Conservation (phyloP, 805 yeast species). For the Saccharomycopsis babjevae region DNA sequence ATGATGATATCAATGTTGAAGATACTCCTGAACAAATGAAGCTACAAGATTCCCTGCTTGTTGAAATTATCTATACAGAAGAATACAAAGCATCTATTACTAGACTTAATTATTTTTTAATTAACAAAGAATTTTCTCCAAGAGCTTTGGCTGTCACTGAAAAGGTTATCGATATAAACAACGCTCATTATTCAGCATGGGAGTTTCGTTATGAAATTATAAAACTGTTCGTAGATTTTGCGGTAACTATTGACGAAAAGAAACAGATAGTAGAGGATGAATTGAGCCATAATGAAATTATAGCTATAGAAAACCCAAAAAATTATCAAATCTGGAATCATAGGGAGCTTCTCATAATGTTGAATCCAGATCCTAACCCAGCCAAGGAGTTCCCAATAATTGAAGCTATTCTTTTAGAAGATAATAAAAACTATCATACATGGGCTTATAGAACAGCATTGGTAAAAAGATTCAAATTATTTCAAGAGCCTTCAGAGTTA, state of each 20-base stretch:
- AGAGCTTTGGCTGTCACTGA: conserved; percentile 64
- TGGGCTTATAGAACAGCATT: conserved; percentile 93
- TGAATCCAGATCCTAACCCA: conserved; percentile 27
- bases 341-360: conserved; percentile 53
- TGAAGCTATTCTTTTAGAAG: conserved; percentile 60
- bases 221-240: conserved; percentile 21
- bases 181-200: conserved; percentile 94
- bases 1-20: conserved; percentile 29
- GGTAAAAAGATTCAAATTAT: conserved; percentile 44
- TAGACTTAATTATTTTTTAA: conserved; percentile 48
- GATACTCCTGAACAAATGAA: conserved; percentile 27
- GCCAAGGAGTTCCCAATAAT: conserved; percentile 58
- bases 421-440: conserved; percentile 87
- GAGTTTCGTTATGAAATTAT: conserved; percentile 51
- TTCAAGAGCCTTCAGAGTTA: conserved; percentile 37
- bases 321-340: conserved; percentile 98
- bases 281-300: conserved; percentile 66
- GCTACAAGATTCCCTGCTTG: conserved; percentile 38
- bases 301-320: conserved; percentile 71
- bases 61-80: conserved; percentile 61
- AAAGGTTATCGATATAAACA: conserved; percentile 51
- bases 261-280: conserved; percentile 33
- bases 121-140: conserved; percentile 48
- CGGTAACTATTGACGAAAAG: conserved; percentile 22
- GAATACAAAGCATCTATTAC: conserved; percentile 61